phyloP scores from a whole-genome alignment of 176 grass and related monocot species.

The Oryza longistaminata region DNA sequence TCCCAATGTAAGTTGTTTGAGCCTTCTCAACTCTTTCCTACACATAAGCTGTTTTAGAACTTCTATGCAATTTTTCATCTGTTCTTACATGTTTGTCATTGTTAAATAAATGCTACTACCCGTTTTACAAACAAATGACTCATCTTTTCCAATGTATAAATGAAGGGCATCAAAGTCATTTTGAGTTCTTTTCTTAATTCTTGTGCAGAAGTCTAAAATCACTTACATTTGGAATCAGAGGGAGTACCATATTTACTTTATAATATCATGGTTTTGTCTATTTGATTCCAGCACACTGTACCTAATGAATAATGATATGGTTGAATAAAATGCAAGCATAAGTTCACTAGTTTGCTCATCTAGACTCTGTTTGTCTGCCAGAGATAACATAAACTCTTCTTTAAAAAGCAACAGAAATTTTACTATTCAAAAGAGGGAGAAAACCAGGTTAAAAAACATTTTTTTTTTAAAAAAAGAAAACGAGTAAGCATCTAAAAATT shows the following conservation, averaged over 20 bases:
- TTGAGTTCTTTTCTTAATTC: too few species aligned
- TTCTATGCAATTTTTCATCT: too few species aligned
- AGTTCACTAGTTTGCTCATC: neutral
- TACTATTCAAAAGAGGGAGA: neutral
- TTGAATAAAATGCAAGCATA: neutral
- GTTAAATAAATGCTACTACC: too few species aligned
- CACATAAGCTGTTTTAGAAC: too few species aligned
- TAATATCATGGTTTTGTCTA: neutral
- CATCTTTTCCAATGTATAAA: too few species aligned
- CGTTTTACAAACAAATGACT: too few species aligned
- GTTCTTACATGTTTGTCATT: too few species aligned
- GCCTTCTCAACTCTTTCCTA: too few species aligned
- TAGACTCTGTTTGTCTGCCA: neutral
- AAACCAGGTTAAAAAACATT: neutral
- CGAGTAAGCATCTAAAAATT: neutral
- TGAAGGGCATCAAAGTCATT: too few species aligned
- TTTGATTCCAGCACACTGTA: neutral
- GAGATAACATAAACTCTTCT: neutral
- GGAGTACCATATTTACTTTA: neutral
- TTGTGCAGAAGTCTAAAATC: too few species aligned
- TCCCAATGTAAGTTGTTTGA: too few species aligned
- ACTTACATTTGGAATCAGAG: too few species aligned
- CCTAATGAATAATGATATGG: neutral
- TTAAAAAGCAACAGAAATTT: neutral
- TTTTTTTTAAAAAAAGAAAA: neutral